phyloP scores from a whole-genome alignment of 305 asterid genomes.

The Solanum hybrid region DNA sequence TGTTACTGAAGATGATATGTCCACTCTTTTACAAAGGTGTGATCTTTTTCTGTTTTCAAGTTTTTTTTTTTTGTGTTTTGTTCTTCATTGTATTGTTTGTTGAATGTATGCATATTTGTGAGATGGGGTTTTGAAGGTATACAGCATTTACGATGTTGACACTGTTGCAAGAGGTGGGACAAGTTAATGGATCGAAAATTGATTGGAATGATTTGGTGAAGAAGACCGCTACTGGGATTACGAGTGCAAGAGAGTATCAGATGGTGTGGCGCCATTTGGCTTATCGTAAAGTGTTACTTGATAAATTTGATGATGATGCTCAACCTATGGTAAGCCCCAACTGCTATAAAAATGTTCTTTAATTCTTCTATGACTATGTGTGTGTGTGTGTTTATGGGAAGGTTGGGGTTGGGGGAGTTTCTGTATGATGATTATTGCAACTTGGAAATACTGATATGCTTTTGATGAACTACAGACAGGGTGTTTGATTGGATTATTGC shows the following conservation, averaged over 20 bases:
- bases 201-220: slow-evolving; percentile 66
- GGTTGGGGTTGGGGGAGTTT: not conserved
- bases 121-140: slow-evolving; percentile 34
- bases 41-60: not conserved
- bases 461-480: not conserved
- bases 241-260: slow-evolving; percentile 66
- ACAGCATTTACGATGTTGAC: slow-evolving; percentile 46
- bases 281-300: slow-evolving; percentile 45
- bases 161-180: slow-evolving; percentile 66
- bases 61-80: not conserved
- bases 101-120: not conserved
- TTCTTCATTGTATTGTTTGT: not conserved
- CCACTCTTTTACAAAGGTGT: slow-evolving; percentile 44
- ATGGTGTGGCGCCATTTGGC: slow-evolving; percentile 87
- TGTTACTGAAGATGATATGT: slow-evolving; percentile 43
- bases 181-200: slow-evolving; percentile 39
- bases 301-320: slow-evolving; percentile 26
- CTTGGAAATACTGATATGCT: not conserved
- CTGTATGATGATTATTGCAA: not conserved
- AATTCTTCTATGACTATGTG: not conserved
- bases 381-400: not conserved
- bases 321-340: slow-evolving; percentile 35
- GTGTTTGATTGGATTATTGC: not conserved
- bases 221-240: slow-evolving; percentile 64
- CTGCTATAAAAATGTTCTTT: not conserved